Base-by-base conservation (phyloP, 2,329 filamentous ascomycete genomes). In the Ramularia endophylla region DNA sequence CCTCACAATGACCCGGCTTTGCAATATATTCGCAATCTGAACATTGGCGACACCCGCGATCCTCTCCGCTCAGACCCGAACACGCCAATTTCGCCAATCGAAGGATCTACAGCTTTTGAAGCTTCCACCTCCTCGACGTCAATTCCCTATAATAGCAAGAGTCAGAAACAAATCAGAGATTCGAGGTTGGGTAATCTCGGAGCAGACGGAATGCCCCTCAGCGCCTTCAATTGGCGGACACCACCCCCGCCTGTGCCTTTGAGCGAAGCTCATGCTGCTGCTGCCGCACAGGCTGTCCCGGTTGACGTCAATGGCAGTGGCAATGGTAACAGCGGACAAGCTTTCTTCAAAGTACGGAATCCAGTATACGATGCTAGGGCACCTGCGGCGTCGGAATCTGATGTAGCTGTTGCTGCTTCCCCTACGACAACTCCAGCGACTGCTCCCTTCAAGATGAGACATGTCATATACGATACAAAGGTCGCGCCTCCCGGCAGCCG, bases 201-300 rank as follows among this genome's bases (percentile, higher is more conserved):
- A 20, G 54, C 55, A 27, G 56, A 59, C 46, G 56, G 56, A 13
- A 57, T 59, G 56, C 56, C 56, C 27, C 52, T 50, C 27, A 43
- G 49, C 35, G 50, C 52, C 7, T 48, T 51, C 20, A 28, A 29
- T 9, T 22, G 32, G 37, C 37, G 38, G 11, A 30, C 32, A 15
- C 17, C 30, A 22, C 27, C 32, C 8, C 16, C 35, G 11, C 18
- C 33, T 11, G 34, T 29, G 13, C 16, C 25, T 22, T 30, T 48
- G 44, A 39, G 46, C 43, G 27, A 45, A 38, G 15, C 17, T 12
- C 16, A 12, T 29, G 33, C 36, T 37, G n/a, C 34, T 13, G 11
- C 36, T 19, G 25, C 25, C 32, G n/a, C 29, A 28, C 6, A 6
- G 6, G 11, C 22, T 11, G 11, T 6, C 22, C 22, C 22, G 11